phyloP scores from a whole-genome alignment of 2,329 filamentous ascomycete genomes.

The Aspergillus sclerotialis region DNA sequence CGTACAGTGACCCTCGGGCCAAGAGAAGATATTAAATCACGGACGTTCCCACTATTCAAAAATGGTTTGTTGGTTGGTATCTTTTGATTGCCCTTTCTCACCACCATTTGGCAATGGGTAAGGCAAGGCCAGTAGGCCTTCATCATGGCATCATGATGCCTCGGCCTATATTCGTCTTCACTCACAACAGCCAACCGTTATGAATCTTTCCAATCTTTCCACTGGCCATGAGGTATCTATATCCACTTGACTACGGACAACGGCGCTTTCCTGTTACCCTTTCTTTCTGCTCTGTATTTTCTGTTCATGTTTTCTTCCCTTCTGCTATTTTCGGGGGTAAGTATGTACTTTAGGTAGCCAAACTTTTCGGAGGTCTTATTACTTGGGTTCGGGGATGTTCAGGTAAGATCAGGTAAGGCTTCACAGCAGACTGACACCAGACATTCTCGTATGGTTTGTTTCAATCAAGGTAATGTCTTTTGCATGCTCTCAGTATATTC shows the following conservation, averaged over 20 bases:
- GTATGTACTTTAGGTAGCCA: slow-evolving; percentile 38
- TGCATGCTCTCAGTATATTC: slow-evolving; percentile 2
- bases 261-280: slow-evolving; percentile 1
- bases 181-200: slow-evolving; percentile 14
- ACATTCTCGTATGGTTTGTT: slow-evolving; percentile 14
- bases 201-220: slow-evolving; percentile 2
- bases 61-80: slow-evolving; percentile 41
- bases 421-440: slow-evolving; percentile 17
- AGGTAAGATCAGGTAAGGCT: slow-evolving; percentile 42
- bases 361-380: slow-evolving; percentile 12
- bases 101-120: slow-evolving; percentile 29
- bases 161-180: slow-evolving; percentile 5
- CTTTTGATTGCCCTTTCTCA: slow-evolving; percentile 23
- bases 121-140: slow-evolving; percentile 15
- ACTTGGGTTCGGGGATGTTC: slow-evolving; percentile 13
- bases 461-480: slow-evolving; percentile 11
- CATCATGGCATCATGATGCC: slow-evolving; percentile 3
- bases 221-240: slow-evolving; percentile 4
- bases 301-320: slow-evolving; percentile 16
- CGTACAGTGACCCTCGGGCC: slow-evolving; percentile 66
- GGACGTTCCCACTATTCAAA: slow-evolving; percentile 12
- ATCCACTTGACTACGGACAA: background rate
- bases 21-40: slow-evolving; percentile 51
- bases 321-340: slow-evolving; percentile 27
- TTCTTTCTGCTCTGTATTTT: slow-evolving; percentile 20